Conservation (phyloP, 805 yeast species). For the Hanseniaspora nectarophila region DNA sequence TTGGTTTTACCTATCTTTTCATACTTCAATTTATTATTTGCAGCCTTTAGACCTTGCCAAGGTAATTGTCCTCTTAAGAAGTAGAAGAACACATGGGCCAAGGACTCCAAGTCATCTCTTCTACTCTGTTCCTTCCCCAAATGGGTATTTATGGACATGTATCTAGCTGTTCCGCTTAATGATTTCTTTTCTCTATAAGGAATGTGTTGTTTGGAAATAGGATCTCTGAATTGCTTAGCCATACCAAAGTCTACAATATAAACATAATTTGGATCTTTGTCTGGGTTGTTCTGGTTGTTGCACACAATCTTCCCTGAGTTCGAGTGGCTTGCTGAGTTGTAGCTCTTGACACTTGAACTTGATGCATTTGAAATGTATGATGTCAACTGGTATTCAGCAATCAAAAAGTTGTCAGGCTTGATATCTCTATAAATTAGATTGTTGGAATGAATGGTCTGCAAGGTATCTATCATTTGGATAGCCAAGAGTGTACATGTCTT, state of each 20-base stretch:
- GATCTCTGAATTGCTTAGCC: slow-evolving; percentile 78
- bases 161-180: slow-evolving; percentile 73
- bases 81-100: slow-evolving; percentile 74
- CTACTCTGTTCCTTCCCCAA: slow-evolving; percentile 73
- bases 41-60: slow-evolving; percentile 85
- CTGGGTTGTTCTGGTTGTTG: slow-evolving; percentile 41
- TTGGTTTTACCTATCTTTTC: slow-evolving; percentile 77
- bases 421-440: slow-evolving; percentile 71
- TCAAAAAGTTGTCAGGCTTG: slow-evolving; percentile 71
- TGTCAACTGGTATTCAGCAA: slow-evolving; percentile 29
- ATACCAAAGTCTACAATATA: slow-evolving; percentile 75
- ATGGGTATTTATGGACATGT: slow-evolving; percentile 83
- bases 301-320: slow-evolving; percentile 2
- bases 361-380: slow-evolving; percentile 17
- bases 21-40: slow-evolving; percentile 70
- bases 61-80: slow-evolving; percentile 70
- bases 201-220: slow-evolving; percentile 65
- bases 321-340: neutral
- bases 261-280: slow-evolving; percentile 51
- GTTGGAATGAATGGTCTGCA: slow-evolving; percentile 63
- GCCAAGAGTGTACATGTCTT: slow-evolving; percentile 67
- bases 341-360: neutral
- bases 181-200: slow-evolving; percentile 74
- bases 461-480: slow-evolving; percentile 62
- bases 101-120: slow-evolving; percentile 69